Evolutionary conservation across 306 rosid species (phyloP).

Genomic region (Malus sieversii): DNA sequence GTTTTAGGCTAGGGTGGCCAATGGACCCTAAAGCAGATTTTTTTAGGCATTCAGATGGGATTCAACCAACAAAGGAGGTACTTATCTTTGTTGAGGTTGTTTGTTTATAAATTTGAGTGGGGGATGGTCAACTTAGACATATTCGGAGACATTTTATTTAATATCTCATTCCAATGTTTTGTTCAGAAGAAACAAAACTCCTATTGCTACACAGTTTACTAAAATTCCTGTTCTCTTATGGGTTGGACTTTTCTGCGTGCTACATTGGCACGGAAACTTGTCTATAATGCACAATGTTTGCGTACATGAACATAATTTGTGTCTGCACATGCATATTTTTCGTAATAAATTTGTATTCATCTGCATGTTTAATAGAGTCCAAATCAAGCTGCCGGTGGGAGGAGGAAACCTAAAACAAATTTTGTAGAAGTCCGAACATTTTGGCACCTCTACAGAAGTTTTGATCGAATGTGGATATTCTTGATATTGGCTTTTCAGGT

Average conservation of each 20-base stretch:
- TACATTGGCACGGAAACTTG: not conserved
- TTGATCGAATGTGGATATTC: constrained; percentile 98
- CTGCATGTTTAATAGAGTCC: constrained; percentile 43
- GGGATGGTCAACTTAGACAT: not conserved
- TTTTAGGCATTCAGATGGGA: constrained; percentile 63
- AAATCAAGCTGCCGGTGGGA: constrained; percentile 41
- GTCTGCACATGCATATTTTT: not conserved
- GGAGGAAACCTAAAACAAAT: constrained; percentile 88
- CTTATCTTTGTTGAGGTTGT: constrained; percentile 9
- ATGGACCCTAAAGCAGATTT: constrained; percentile 59
- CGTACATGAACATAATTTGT: not conserved
- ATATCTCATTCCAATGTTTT: not conserved
- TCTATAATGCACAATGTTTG: not conserved
- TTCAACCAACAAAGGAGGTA: constrained; percentile 45
- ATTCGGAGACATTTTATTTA: not conserved
- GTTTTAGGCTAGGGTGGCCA: constrained; percentile 82
- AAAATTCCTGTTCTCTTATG: not conserved
- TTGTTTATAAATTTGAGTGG: not conserved
- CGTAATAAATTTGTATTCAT: not conserved
- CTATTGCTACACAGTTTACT: not conserved
- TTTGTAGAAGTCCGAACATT: constrained; percentile 95
- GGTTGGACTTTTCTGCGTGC: not conserved
- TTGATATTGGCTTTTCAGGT: constrained; percentile 95
- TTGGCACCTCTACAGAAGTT: constrained; percentile 85
- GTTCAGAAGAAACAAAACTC: not conserved